A percentile compares a stretch with the other conserved stretches of the same genome.
phyloP scores from a whole-genome alignment of 192 early-diverging fungal species.

The Linnemannia exigua region DNA sequence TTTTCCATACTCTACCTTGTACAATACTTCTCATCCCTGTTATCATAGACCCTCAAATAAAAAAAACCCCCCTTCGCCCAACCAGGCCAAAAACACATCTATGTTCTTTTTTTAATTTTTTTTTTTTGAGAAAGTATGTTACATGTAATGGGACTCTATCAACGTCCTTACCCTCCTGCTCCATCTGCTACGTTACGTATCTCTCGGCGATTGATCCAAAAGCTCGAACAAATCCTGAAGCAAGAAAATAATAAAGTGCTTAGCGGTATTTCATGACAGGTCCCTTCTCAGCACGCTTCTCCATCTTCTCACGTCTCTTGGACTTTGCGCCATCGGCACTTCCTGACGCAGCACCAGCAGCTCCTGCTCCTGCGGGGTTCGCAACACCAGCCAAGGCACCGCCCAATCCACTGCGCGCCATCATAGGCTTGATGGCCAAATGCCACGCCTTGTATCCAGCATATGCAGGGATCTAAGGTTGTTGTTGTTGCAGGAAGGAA shows the following conservation, averaged over 20 bases:
- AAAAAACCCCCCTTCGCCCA: not conserved
- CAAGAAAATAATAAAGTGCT: not conserved
- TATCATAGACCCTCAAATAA: not conserved
- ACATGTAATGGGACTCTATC: not conserved
- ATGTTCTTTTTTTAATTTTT: too few species aligned
- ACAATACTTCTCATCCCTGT: not conserved
- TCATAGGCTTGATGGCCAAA: constrained; percentile 58
- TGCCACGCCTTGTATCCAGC: constrained; percentile 68
- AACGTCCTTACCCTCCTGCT: not conserved
- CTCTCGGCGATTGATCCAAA: not conserved
- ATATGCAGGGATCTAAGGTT: constrained; percentile 67
- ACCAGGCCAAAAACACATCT: too few species aligned
- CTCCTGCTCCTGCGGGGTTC: not conserved
- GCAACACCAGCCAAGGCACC: not conserved
- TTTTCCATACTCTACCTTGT: not conserved
- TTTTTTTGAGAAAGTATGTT: not conserved
- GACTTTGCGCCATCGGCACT: constrained; percentile 53
- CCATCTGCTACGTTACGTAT: not conserved
- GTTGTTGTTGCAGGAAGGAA: not conserved
- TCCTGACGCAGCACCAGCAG: constrained; percentile 8
- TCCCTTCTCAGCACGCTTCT: constrained; percentile 64
- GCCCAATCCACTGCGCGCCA: constrained; percentile 31
- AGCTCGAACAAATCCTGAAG: not conserved
- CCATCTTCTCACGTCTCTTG: constrained; percentile 67
- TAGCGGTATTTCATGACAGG: constrained; percentile 59